These are phyloP conservation scores for Grosmannia serpens DNA, from an alignment of 2,329 filamentous ascomycete genomes.

Conservation along the genomic window DNA sequence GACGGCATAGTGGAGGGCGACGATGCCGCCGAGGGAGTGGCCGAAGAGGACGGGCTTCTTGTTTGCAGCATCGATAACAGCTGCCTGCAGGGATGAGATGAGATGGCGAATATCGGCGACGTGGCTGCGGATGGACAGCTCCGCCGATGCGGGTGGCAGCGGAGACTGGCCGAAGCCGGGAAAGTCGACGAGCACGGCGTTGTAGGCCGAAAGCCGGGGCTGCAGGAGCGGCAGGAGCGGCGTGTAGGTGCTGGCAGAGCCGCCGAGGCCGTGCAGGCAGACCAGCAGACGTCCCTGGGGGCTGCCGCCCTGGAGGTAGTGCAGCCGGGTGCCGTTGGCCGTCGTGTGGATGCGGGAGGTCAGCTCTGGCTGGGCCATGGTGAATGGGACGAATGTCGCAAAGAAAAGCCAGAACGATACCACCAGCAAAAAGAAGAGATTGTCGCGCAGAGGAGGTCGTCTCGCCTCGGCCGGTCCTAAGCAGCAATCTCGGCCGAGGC, in stretches of 20 bases:
- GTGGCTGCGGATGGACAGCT: constrained; percentile 10
- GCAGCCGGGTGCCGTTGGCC: constrained; percentile 14
- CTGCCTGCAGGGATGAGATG: constrained; percentile 10
- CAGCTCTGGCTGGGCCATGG: neutral
- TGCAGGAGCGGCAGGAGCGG: constrained; percentile 12
- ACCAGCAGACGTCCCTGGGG: constrained; percentile 15
- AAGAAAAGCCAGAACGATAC: too few species aligned
- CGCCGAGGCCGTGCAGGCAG: constrained; percentile 19
- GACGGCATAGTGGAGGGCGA: constrained; percentile 25
- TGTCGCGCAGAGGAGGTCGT: neutral
- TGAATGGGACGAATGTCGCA: neutral
- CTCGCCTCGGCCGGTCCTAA: neutral
- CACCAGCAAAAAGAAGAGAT: neutral
- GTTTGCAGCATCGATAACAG: neutral
- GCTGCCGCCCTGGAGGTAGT: constrained; percentile 16
- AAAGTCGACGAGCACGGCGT: constrained; percentile 16
- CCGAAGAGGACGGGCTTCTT: constrained; percentile 17
- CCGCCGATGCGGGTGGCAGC: neutral
- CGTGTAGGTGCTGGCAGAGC: constrained; percentile 13
- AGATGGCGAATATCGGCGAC: constrained; percentile 18
- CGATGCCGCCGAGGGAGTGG: constrained; percentile 23
- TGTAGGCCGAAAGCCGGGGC: constrained; percentile 5
- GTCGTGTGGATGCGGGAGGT: constrained; percentile 10
- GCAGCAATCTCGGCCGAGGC: neutral
- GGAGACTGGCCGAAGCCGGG: constrained; percentile 18